phyloP scores from a whole-genome alignment of 169 alveolate species.

The Plasmodium yoelii region DNA sequence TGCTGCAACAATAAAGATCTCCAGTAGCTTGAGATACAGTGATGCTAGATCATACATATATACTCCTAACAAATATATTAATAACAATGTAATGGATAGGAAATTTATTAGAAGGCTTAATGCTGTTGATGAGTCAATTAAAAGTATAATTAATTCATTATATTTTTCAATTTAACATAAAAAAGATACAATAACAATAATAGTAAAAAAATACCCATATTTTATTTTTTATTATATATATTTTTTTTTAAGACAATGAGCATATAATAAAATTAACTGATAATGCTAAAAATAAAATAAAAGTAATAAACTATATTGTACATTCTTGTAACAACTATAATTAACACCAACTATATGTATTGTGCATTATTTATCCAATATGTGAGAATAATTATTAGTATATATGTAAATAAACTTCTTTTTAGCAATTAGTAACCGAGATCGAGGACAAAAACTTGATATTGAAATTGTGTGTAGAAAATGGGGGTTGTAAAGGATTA shows the following conservation, averaged over 20 bases:
- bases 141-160: conserved; percentile 35
- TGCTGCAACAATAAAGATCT: conserved; percentile 4
- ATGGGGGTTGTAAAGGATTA: conserved; percentile 76
- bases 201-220: not conserved
- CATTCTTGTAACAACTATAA: not conserved
- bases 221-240: not conserved
- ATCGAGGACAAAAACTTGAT: conserved; percentile 19
- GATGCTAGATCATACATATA: not conserved
- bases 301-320: conserved; percentile 16
- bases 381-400: not conserved
- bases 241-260: conserved; percentile 48
- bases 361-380: not conserved
- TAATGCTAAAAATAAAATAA: conserved; percentile 56
- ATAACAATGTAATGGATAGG: not conserved
- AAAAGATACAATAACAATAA: not conserved
- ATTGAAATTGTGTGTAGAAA: conserved; percentile 42
- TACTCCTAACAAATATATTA: conserved; percentile 1
- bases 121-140: conserved; percentile 57
- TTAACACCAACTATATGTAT: not conserved
- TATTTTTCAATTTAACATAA: not conserved
- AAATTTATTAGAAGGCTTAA: conserved; percentile 26
- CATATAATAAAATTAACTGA: conserved; percentile 71
- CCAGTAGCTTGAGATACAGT: conserved; percentile 8
- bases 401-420: conserved; percentile 17
- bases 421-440: conserved; percentile 54